phyloP scores from a whole-genome alignment of 257 asterid genomes.

The Solanum pimpinellifolium region DNA sequence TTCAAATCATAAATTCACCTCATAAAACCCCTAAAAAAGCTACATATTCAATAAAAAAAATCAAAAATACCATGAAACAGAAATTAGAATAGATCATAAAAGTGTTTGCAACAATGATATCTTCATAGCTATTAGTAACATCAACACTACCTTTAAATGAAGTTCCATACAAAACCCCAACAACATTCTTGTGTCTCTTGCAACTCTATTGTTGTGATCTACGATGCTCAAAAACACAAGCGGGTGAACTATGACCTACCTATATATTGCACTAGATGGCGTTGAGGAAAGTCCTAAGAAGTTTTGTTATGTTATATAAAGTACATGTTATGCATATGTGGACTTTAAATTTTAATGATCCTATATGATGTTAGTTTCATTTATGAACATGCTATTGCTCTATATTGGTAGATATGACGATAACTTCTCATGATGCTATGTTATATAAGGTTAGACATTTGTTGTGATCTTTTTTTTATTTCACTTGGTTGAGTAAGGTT shows the following conservation, averaged over 20 bases:
- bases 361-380: too few relatives aligned
- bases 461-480: too few relatives aligned
- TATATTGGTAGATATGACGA: too few relatives aligned
- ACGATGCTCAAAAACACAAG: conserved; percentile 85
- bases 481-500: too few relatives aligned
- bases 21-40: neutral
- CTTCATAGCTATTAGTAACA: conserved; percentile 92
- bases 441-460: too few relatives aligned
- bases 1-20: neutral
- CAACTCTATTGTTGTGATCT: conserved; percentile 91
- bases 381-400: too few relatives aligned
- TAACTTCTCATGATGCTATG: too few relatives aligned
- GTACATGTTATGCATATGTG: too few relatives aligned
- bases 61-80: neutral
- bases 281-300: too few relatives aligned
- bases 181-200: conserved; percentile 79
- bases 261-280: too few relatives aligned
- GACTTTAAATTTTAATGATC: too few relatives aligned
- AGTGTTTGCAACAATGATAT: conserved; percentile 2
- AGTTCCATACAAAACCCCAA: conserved; percentile 74
- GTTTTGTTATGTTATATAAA: too few relatives aligned
- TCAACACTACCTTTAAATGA: conserved; percentile 83
- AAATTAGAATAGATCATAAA: conserved; percentile 28
- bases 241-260: conserved; percentile 74
- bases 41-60: neutral